Conservation (phyloP, 148 eudicot species). For the Oxyria digyna region DNA sequence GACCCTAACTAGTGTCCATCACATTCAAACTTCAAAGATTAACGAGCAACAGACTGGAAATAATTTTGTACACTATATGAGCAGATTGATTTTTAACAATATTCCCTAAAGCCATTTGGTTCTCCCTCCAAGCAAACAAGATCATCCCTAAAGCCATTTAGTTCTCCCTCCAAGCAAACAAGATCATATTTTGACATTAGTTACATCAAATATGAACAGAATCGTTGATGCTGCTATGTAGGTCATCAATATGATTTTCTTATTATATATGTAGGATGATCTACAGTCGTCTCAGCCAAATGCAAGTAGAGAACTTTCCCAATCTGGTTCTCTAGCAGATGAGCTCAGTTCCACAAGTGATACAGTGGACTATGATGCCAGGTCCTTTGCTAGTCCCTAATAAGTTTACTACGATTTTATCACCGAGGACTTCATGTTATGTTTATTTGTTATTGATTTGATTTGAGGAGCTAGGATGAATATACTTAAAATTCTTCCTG, state of each 20-base stretch:
- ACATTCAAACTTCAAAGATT: too few relatives aligned
- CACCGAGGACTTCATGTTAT: neutral
- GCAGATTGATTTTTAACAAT: too few relatives aligned
- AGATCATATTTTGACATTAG: neutral
- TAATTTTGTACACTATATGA: too few relatives aligned
- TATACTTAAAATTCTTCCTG: constrained; percentile 5
- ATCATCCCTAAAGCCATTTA: neutral
- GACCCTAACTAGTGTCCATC: too few relatives aligned
- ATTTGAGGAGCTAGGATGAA: neutral
- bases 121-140: neutral
- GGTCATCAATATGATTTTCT: neutral
- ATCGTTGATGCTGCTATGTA: neutral
- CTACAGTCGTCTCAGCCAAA: constrained; percentile 22
- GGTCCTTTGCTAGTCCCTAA: constrained; percentile 21
- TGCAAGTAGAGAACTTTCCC: constrained; percentile 21
- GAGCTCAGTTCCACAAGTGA: constrained; percentile 21
- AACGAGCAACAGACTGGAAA: too few relatives aligned
- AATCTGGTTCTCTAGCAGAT: constrained; percentile 28
- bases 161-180: neutral
- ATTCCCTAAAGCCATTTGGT: too few relatives aligned
- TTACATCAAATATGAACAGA: neutral
- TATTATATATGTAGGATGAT: constrained; percentile 42
- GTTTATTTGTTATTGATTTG: neutral
- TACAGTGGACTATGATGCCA: constrained; percentile 31
- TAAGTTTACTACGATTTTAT: neutral